Evolutionary conservation across 2,329 filamentous ascomycete species (phyloP), one percentile per base, ranked within the genome.

Genomic region (Trichoderma hamatum): DNA sequence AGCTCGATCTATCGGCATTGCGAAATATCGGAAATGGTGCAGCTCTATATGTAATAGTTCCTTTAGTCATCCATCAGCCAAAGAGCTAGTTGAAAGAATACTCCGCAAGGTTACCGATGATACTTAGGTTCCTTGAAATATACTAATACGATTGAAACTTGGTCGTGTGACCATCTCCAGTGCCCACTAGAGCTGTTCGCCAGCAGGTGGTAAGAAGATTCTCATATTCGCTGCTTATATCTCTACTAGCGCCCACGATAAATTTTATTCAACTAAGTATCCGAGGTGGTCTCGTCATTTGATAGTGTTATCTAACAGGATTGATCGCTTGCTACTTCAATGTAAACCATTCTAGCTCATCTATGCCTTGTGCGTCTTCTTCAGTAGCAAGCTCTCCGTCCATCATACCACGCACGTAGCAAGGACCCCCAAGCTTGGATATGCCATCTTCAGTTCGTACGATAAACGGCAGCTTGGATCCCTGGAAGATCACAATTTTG

Each of bases 341-440:
- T 13, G 39, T 46, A 21, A 67, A 61, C 64, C 64, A 67, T 56
- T 67, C 55, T 10, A 67, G 21, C n/a, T 52, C 36, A 26, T 60
- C 54, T n/a, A 28, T 28, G 4, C 21, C 52, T 36, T 52, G n/a
- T 36, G 43, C 10, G 36, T 36, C 34, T 13, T 21, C 54, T 5
- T 67, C 11, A 9, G n/a, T 28, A 21, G 28, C 24, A 51, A 46
- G 14, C 24, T 61, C 64, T 28, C 64, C 55, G 13, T 52, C 43
- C 60, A 64, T 64, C 28, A 64, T 64, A 6, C 43, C 60, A 52
- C 39, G 39, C n/a, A 64, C 36, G 43, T 64, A 64, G n/a, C 36
- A 49, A 49, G 60, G 60, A 13, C 64, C 64, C 3, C 46, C 54
- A 1, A 67, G 64, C 54, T 51, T 67, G n/a, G 36, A 67, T 34